Evolutionary conservation across 1,284 basidiomycete genomes (phyloP), one percentile per base, ranked within the genome.

Genomic region (Kalmanozyma brasiliensis): DNA sequence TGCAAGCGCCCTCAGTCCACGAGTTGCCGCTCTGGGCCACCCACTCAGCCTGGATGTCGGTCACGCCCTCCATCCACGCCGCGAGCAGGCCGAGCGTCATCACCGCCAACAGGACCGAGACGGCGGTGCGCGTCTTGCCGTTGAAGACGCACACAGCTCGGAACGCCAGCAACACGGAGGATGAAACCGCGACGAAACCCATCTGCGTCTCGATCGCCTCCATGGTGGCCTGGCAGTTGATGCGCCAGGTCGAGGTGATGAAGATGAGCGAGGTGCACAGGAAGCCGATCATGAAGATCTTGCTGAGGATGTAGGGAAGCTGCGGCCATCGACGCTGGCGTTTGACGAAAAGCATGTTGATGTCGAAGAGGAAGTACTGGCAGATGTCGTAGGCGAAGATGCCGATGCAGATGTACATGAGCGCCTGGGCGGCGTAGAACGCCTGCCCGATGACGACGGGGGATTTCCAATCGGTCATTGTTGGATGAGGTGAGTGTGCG

Each of bases 61-160:
- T 52, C 4, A 72, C 67, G 16, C 74, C 74, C 34, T 62, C 53
- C 68, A 72, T 68, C 74, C 74, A 76, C 14, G 62, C 64, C 10
- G 61, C 71, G 1, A 73, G 49, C 37, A 72, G 35, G 11, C 63
- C 71, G 2, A 63, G 32, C 8, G 61, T 62, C 55, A 74, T 42
- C 32, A 61, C n/a, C 36, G 36, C 46, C 26, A 76, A 35, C 26
- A 60, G 24, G n/a, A 38, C 43, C 20, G 61, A 49, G 8, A 74
- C 59, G 13, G 34, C 49, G 11, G 29, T 63, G 5, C 61, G 32
- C 8, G 55, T 38, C 22, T 40, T 56, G 26, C 63, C 72, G 4
- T 51, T 44, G 30, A 58, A 74, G 1, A 74, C 63, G 55, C 62
- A 66, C n/a, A 70, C 58, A 4, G 68, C 67, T 5, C 72, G 53